Conservation (phyloP, 2,329 filamentous ascomycete genomes). For the Emmonsia crescens region DNA sequence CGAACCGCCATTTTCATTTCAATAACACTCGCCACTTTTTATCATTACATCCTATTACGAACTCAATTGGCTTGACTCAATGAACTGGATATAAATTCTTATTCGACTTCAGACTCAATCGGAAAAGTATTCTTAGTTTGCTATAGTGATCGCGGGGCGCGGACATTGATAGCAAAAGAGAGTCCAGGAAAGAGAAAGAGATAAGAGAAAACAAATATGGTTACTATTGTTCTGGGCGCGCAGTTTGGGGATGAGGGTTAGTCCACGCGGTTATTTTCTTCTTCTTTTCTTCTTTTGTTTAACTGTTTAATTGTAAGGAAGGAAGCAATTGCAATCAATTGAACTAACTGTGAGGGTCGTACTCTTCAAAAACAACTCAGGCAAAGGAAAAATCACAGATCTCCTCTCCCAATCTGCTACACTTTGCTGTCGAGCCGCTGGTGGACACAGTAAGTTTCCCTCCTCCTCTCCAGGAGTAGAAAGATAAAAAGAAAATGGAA, state of each 20-base stretch:
- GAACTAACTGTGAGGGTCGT: not conserved
- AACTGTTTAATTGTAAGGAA: not conserved
- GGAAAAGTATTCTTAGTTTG: not conserved
- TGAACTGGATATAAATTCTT: not conserved
- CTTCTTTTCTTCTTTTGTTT: not conserved
- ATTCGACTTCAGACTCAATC: not conserved
- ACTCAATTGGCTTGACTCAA: not conserved
- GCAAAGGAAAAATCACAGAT: slow-evolving; percentile 40
- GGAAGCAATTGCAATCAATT: not conserved
- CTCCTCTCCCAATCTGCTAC: slow-evolving; percentile 35
- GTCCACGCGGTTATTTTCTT: slow-evolving; percentile 1
- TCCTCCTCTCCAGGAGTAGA: not conserved
- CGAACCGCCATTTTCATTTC: not conserved
- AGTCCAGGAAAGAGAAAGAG: not conserved
- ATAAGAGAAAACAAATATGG: slow-evolving; percentile 15
- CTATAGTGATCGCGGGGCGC: not conserved
- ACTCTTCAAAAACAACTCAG: slow-evolving; percentile 16
- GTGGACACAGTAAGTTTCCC: slow-evolving; percentile 35
- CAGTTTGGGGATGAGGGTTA: slow-evolving; percentile 41
- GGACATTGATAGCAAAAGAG: not conserved
- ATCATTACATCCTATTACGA: not conserved
- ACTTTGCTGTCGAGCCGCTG: slow-evolving; percentile 36
- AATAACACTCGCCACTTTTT: not conserved
- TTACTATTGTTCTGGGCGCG: slow-evolving; percentile 36
- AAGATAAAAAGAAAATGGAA: not conserved